Base-by-base conservation (phyloP, 140 eudicot genomes). In the Bidens hawaiensis region DNA sequence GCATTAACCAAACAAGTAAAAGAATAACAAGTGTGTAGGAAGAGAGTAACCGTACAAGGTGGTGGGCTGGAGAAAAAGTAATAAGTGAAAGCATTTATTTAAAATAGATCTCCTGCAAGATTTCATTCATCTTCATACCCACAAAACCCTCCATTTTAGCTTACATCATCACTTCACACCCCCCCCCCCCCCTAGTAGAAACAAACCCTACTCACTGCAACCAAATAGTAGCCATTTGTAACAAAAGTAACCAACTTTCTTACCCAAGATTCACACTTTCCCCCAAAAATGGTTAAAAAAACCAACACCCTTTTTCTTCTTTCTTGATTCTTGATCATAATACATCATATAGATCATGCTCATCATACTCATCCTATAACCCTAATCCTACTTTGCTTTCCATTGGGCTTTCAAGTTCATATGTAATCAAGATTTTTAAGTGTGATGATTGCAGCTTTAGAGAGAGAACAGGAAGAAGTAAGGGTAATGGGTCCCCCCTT, bases 401-500 rank as follows among this genome's bases (percentile, higher is more conserved):
- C 1, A 30, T 30, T 6, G 12, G 12, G 10, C 43, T 38, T 38
- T n/a, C n/a, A n/a, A n/a, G n/a, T n/a, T n/a, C n/a, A n/a, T n/a
- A n/a, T n/a, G n/a, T n/a, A n/a, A 75, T 73, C 74, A 67, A 55
- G 72, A 72, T 83, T 81, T 72, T 76, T 47, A 66, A n/a, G 62
- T 75, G 61, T 83, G 75, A 83, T 87, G 80, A 77, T 83, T 68
- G 69, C 73, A 76, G 55, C 67, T 41, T 54, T 54, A 28, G 24
- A 57, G 66, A 77, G 69, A 75, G 82, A 67, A 56, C 54, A 31
- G 60, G 66, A 53, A 62, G 26, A 34, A 50, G 72, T 25, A 49
- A 58, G 65, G 60, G 67, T 57, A 64, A 42, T 52, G 79, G 89
- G 79, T 33, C 79, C 77, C 48, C n/a, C n/a, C n/a, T n/a, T n/a